Base-by-base conservation (phyloP, 305 asterid genomes). In the Ruellia speciosa region DNA sequence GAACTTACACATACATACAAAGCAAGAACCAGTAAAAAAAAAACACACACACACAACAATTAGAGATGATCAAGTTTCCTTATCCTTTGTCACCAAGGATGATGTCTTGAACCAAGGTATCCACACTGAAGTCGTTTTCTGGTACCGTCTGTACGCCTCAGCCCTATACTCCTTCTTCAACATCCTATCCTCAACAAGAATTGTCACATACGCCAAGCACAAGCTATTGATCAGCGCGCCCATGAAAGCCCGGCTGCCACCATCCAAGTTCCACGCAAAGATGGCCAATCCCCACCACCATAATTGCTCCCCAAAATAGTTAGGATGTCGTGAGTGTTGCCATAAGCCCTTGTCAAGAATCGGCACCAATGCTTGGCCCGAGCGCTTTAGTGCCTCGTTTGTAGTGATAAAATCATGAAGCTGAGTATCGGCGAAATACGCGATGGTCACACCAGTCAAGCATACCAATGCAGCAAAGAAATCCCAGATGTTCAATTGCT, bases 201-300 rank as follows among this genome's bases (percentile, higher is more conserved):
- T 18, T 2, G 96, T 90, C 57, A 90, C 96, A 70, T 90, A 82
- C 1, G 86, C 95, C 76, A 90, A 75, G 63, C 94, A 83, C 72
- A 73, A 62, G 75, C 86, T 87, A 47, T 90, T 87, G n/a, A 77
- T 8, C 49, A 90, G 80, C 1, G 96, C 79, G 35, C 96, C 98
- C 7, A 74, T 31, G 45, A 77, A 85, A 3, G 67, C 58, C 96
- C 93, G 83, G 5, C 31, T 24, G 31, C 76, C 72, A 15, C 46
- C 51, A 52, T 72, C 96, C 73, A 90, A 71, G 75, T 80, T 81
- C 96, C 87, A 90, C 2, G 82, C 87, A 46, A 85, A 81, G 56
- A 81, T 67, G 18, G 28, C 82, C 48, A 90, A 69, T 13, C 98
- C 97, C 96, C 92, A 90, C 97, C 97, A 90, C 97, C 96, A 90